phyloP scores from a whole-genome alignment of 148 eudicot species.

The Vaccinium vitisidaea region DNA sequence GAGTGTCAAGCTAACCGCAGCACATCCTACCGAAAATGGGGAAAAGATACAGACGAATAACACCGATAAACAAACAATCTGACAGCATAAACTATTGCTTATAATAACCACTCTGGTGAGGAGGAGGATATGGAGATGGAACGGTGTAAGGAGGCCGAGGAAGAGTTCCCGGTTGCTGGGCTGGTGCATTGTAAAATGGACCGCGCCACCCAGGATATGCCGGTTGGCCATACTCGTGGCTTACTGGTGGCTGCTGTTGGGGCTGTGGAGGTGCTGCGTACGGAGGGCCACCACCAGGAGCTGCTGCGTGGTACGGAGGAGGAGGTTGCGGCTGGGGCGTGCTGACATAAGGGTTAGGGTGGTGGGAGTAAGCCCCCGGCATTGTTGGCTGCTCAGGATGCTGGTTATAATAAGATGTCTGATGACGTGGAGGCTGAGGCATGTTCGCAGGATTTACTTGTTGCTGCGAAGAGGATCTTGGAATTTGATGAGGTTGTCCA shows the following conservation, averaged over 20 bases:
- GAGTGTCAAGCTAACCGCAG: neutral
- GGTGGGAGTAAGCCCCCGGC: slow-evolving; percentile 47
- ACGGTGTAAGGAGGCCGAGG: slow-evolving; percentile 86
- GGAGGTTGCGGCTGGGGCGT: slow-evolving; percentile 52
- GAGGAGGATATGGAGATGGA: slow-evolving; percentile 69
- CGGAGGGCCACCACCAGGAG: slow-evolving; percentile 31
- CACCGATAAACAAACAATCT: neutral
- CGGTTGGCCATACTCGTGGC: slow-evolving; percentile 85
- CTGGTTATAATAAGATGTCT: slow-evolving; percentile 46
- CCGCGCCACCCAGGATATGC: slow-evolving; percentile 96
- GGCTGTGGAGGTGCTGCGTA: slow-evolving; percentile 51
- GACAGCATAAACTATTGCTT: slow-evolving; percentile 44
- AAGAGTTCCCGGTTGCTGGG: slow-evolving; percentile 66
- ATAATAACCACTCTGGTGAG: slow-evolving; percentile 81
- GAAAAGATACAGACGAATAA: neutral
- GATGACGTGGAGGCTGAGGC: slow-evolving; percentile 49
- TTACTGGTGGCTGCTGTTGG: slow-evolving; percentile 49
- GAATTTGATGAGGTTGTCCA: slow-evolving; percentile 54
- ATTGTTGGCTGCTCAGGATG: slow-evolving; percentile 51
- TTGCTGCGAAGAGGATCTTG: slow-evolving; percentile 49
- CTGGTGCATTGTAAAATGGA: slow-evolving; percentile 64
- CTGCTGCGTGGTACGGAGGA: slow-evolving; percentile 44
- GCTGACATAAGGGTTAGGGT: slow-evolving; percentile 39
- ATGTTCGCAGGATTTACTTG: slow-evolving; percentile 39
- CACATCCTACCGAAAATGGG: neutral